These are phyloP conservation scores for Cymbopogon flexuosus DNA, from an alignment of 202 grass and related monocot genomes.

Conservation along the genomic window DNA sequence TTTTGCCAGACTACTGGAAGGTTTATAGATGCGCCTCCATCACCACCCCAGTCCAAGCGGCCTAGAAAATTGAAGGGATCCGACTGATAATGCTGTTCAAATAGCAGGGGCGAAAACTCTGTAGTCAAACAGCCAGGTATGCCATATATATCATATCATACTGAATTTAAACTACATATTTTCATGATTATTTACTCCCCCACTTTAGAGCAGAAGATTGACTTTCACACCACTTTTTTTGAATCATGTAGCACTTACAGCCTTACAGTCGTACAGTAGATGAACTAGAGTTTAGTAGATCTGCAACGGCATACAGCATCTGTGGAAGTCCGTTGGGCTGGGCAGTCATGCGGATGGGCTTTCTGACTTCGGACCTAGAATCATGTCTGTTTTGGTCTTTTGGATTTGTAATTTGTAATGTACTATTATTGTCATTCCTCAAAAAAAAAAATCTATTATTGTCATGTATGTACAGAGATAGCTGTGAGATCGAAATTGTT, in stretches of 20 bases:
- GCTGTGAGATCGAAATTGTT: background rate
- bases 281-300: background rate
- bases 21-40: slow-evolving; percentile 72
- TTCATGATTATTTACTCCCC: background rate
- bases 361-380: background rate
- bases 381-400: background rate
- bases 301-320: background rate
- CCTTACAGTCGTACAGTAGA: background rate
- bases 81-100: slow-evolving; percentile 45
- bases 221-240: background rate
- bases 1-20: slow-evolving; percentile 57
- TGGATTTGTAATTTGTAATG: background rate
- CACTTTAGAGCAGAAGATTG: background rate
- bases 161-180: background rate
- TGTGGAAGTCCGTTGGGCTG: background rate
- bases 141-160: background rate
- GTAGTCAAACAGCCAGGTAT: slow-evolving; percentile 12
- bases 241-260: background rate
- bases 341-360: background rate
- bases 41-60: slow-evolving; percentile 78
- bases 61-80: slow-evolving; percentile 88
- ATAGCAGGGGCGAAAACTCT: background rate
- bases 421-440: background rate
- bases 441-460: background rate
- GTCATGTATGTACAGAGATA: background rate